phyloP scores from a whole-genome alignment of 352 stramenopile species.

The Phytophthora melonis region DNA sequence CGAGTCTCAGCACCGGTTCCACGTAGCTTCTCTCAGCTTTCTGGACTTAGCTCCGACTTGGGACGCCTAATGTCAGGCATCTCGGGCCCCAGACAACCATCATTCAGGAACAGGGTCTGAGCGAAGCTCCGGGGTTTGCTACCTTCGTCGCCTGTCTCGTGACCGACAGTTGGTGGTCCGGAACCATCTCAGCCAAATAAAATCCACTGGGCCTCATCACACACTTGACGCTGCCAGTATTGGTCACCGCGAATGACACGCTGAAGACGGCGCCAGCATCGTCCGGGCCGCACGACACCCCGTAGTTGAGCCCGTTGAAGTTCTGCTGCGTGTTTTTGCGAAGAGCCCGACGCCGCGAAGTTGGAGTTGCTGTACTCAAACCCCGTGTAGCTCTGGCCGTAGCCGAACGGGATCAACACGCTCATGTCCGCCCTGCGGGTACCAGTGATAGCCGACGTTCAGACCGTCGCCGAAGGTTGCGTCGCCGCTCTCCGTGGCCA shows the following conservation, averaged over 20 bases:
- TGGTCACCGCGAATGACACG: slow-evolving; percentile 29
- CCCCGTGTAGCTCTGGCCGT: slow-evolving; percentile 41
- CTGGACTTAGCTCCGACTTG: too few relatives aligned
- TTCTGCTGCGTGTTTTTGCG: not conserved
- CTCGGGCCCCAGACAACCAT: too few relatives aligned
- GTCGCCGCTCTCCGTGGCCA: slow-evolving; percentile 36
- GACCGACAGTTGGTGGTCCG: too few relatives aligned
- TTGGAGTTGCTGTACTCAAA: slow-evolving; percentile 46
- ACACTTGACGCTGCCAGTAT: slow-evolving; percentile 29
- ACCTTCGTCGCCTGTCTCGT: too few relatives aligned
- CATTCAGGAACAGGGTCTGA: too few relatives aligned
- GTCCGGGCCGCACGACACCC: slow-evolving; percentile 32
- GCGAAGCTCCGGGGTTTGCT: too few relatives aligned
- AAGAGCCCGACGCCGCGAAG: slow-evolving; percentile 25
- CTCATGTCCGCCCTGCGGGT: too few relatives aligned
- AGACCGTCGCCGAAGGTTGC: slow-evolving; percentile 43
- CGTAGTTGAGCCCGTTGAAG: slow-evolving; percentile 23
- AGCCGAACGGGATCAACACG: slow-evolving; percentile 45
- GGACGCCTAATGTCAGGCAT: too few relatives aligned
- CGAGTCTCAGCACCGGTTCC: too few relatives aligned
- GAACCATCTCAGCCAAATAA: too few relatives aligned
- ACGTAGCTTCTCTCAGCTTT: too few relatives aligned
- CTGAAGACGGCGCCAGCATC: slow-evolving; percentile 29
- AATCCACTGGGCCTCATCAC: too few relatives aligned
- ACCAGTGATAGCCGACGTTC: slow-evolving; percentile 48